Base-by-base conservation (phyloP, 768 basidiomycete genomes). In the Tylopilus subfusipes region DNA sequence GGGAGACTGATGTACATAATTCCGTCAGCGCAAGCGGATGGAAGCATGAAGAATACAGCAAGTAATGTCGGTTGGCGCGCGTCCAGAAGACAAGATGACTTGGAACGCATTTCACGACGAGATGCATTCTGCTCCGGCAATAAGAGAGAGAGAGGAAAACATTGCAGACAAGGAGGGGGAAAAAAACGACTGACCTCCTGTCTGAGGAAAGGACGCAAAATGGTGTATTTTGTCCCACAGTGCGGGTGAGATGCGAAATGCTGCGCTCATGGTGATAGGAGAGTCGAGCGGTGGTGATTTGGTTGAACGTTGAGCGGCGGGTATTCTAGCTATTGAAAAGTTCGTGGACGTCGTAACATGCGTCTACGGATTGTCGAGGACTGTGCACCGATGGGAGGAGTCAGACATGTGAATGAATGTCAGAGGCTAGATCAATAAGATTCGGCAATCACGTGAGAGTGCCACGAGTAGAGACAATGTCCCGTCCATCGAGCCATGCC, bases 191-290 rank as follows among this genome's bases (percentile, higher is more conserved):
- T 57, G 27, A 90, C 90, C 90, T 48, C 93, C 91, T 0, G 93
- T 96, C 73, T 95, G 95, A 3, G 91, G 91, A 72, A 94, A 94
- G 2, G 88, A 88, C 0, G 91, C 89, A 65, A 90, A 94, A 63
- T 94, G 89, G 72, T 89, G 88, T 56, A 95, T 91, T 72, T 82
- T 86, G 73, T 93, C 90, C 92, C 93, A 94, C 58, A 94, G 75
- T 9, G 83, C 76, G 54, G 85, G 75, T 16, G 86, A 80, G 58
- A 95, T 95, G 48, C 85, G 82, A 72, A 90, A 93, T 12, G 60
- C 59, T 19, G 68, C 67, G 24, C 69, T 68, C 78, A 78, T 78
- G 54, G 29, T 52, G 44, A 38, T 38, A 19, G 36, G 36, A 38
- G 18, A 19, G 7, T n/a, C 18, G 36, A 18, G 18, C 12, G 36